These are phyloP conservation scores for Aspergillus bombycis DNA, from an alignment of 2,329 filamentous ascomycete genomes.

Conservation along the genomic window DNA sequence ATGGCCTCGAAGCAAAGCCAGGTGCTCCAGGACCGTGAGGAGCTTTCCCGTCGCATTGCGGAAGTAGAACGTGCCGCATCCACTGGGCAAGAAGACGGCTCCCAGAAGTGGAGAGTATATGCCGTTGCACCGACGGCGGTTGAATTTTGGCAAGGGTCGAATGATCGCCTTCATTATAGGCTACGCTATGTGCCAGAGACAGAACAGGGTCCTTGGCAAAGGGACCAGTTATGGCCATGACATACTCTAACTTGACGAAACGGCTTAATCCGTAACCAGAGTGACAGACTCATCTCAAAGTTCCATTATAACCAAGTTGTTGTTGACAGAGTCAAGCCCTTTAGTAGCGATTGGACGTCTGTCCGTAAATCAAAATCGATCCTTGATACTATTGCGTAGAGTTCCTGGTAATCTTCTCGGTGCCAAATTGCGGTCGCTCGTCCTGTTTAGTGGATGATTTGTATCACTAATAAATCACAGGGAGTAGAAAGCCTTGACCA, in stretches of 20 bases:
- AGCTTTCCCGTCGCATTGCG: conserved; percentile 7
- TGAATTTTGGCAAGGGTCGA: conserved; percentile 23
- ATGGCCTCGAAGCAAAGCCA: conserved; percentile 22
- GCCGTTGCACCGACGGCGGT: conserved; percentile 15
- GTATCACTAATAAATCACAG: background rate
- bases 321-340: too few species aligned
- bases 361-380: background rate
- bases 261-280: background rate
- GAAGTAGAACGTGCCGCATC: background rate
- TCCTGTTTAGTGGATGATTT: background rate
- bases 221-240: background rate
- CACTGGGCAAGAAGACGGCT: background rate
- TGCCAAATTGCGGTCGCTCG: background rate
- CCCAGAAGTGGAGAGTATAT: conserved; percentile 19
- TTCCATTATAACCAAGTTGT: too few species aligned
- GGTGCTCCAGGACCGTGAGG: conserved; percentile 8
- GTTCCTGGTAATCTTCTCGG: background rate
- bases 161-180: conserved; percentile 19
- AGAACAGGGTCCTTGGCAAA: background rate
- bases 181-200: conserved; percentile 10
- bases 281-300: too few species aligned
- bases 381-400: background rate
- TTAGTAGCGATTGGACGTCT: background rate
- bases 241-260: background rate
- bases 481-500: background rate